These are phyloP conservation scores for Cladophialophora chaetospira DNA, from an alignment of 2,329 filamentous ascomycete genomes.

Conservation along the genomic window DNA sequence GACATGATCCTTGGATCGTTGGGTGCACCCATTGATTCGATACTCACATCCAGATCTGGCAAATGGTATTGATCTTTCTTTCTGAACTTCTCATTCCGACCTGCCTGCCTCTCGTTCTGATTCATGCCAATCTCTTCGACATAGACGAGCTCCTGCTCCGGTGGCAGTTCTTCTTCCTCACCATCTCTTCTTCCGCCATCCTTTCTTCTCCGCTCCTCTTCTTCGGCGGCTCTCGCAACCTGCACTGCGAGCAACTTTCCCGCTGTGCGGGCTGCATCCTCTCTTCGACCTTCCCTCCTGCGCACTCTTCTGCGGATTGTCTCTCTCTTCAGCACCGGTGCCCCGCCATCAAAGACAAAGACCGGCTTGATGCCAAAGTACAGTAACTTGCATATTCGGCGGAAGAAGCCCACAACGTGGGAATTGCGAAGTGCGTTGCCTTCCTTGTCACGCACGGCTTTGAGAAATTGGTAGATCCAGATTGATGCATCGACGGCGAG, in stretches of 20 bases:
- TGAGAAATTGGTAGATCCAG: constrained; percentile 99
- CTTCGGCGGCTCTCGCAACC: constrained; percentile 87
- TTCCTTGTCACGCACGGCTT: constrained; percentile 97
- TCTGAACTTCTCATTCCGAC: constrained; percentile 64
- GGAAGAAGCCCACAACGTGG: constrained; percentile 96
- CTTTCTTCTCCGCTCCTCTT: constrained; percentile 71
- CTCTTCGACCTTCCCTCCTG: constrained; percentile 80
- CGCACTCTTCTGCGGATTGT: constrained; percentile 79
- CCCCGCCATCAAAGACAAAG: constrained; percentile 97
- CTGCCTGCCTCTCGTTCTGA: constrained; percentile 70
- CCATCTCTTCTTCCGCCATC: constrained; percentile 41
- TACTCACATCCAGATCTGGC: constrained; percentile 75
- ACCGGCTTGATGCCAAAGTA: constrained; percentile 96
- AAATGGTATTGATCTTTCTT: constrained; percentile 96
- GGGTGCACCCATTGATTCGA: constrained; percentile 82
- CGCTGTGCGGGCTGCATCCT: constrained; percentile 90
- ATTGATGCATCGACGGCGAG: constrained; percentile 97
- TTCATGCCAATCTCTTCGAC: constrained; percentile 87
- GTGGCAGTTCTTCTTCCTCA: constrained; percentile 67
- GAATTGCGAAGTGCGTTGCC: constrained; percentile 95
- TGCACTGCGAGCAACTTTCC: constrained; percentile 90
- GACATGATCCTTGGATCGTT: constrained; percentile 97
- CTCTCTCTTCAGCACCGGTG: constrained; percentile 84
- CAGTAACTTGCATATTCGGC: constrained; percentile 93
- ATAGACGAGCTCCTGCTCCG: constrained; percentile 74